Base-by-base conservation (phyloP, 768 basidiomycete genomes). In the Suillus variegatus region DNA sequence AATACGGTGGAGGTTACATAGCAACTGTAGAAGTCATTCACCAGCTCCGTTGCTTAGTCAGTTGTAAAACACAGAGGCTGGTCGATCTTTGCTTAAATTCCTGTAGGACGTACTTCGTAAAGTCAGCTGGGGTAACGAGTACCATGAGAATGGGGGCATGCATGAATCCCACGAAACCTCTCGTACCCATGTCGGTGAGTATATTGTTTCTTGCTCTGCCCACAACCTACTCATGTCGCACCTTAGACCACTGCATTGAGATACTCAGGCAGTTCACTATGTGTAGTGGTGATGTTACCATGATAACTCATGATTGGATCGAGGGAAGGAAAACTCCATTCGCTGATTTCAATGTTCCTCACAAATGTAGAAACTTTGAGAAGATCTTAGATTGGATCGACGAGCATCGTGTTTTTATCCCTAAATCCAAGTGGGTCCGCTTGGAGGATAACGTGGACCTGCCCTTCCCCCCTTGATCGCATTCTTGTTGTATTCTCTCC, bases 1-100 rank as follows among this genome's bases (percentile, higher is more conserved):
- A 66, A 54, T 60, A 68, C n/a, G 67, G 67, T 9, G 67, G 67
- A 12, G 67, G 67, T 4, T 67, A 67, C 40, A 64, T 68, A 66
- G 63, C 63, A 2, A 44, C 66, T 3, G 13, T 68, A 9, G 67
- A 67, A 43, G 57, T 56, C 28, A 56, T 63, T 38, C 67, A 67
- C 47, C 60, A 64, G 44, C 8, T 68, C 38, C 67, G 67, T 51
- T 68, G 66, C 49, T 13, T 68, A 40, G 67, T 68, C 32, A 35
- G 44, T 43, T 58, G 20, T 40, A 43, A 56, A 32, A 18, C 32
- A 13, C 7, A 9, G 14, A 20, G 28, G 20, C 22, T 25, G 28
- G 22, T n/a, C 32, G 20, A 25, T 32, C 62, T 36, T 55, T 16
- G 12, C 36, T 61, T 13, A 60, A 36, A 41, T 32, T 14, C 16